Percentiles rank a stretch among this genome's conserved stretches.
phyloP scores from a whole-genome alignment of 1,284 basidiomycete species.

The Neotropicomus parvogracilis region DNA sequence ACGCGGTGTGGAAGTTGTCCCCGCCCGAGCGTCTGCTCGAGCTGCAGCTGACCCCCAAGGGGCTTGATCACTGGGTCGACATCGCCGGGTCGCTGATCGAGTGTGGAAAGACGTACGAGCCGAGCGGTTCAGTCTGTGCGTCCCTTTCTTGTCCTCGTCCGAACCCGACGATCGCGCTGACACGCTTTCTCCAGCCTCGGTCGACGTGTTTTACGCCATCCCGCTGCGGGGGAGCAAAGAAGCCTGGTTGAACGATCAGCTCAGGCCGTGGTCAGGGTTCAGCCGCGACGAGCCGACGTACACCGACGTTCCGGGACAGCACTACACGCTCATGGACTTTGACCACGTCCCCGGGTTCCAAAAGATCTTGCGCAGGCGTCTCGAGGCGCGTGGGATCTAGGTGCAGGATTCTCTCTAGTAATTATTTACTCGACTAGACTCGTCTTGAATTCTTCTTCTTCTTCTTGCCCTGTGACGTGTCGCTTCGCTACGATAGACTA shows the following conservation, averaged over 20 bases:
- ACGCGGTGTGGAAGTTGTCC: constrained; percentile 28
- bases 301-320: constrained; percentile 32
- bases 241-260: constrained; percentile 36
- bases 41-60: constrained; percentile 29
- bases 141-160: not conserved
- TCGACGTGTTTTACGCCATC: constrained; percentile 32
- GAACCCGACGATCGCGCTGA: not conserved
- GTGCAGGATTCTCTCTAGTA: too few relatives aligned
- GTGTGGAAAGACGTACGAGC: constrained; percentile 31
- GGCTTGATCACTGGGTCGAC: constrained; percentile 32
- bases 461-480: too few relatives aligned
- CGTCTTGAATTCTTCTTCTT: too few relatives aligned
- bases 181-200: constrained; percentile 7
- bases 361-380: constrained; percentile 31
- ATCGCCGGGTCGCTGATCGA: constrained; percentile 32
- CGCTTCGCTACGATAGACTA: too few relatives aligned
- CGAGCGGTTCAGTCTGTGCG: constrained; percentile 26
- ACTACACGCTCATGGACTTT: constrained; percentile 35
- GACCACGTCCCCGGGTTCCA: constrained; percentile 34
- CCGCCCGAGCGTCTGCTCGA: constrained; percentile 32
- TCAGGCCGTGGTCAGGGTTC: constrained; percentile 31
- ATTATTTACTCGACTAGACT: too few relatives aligned
- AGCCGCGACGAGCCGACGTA: constrained; percentile 26
- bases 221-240: constrained; percentile 31
- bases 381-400: constrained; percentile 30